Evolutionary conservation across 352 stramenopile genomes (phyloP).

Genomic region (Salisapilia sapeloensis): DNA sequence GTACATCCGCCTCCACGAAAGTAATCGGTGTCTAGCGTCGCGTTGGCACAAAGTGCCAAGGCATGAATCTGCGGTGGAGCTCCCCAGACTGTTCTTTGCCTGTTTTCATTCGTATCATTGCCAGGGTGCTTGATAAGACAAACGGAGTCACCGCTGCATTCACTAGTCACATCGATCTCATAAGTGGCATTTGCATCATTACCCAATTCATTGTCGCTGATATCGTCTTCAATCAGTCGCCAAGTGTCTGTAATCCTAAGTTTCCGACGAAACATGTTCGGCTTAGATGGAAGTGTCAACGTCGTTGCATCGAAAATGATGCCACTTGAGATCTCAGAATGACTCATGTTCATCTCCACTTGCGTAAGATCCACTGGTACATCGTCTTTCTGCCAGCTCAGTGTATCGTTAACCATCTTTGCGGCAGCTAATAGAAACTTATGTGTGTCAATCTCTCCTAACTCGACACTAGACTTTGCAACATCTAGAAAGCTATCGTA

Average conservation of each 20-base stretch:
- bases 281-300: slow-evolving; percentile 18
- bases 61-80: slow-evolving; percentile 16
- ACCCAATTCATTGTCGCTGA: slow-evolving; percentile 1
- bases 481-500: slow-evolving; percentile 5
- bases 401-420: slow-evolving; percentile 4
- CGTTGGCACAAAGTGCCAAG: slow-evolving; percentile 12
- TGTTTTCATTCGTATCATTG: slow-evolving; percentile 4
- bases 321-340: slow-evolving; percentile 8
- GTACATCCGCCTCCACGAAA: slow-evolving; percentile 10
- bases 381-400: slow-evolving; percentile 2
- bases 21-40: slow-evolving; percentile 11
- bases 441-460: no score
- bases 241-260: slow-evolving; percentile 1
- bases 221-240: slow-evolving; percentile 1
- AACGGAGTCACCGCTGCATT: slow-evolving; percentile 11
- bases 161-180: slow-evolving; percentile 1
- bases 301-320: slow-evolving; percentile 19
- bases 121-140: slow-evolving; percentile 11
- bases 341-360: slow-evolving; percentile 12
- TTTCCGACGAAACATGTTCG: slow-evolving; percentile 4
- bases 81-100: slow-evolving; percentile 8
- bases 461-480: no score
- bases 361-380: no score
- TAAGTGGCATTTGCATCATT: slow-evolving; percentile 2
- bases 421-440: slow-evolving; percentile 3